phyloP scores from a whole-genome alignment of 805 yeast species.

The Metschnikowia lunata region DNA sequence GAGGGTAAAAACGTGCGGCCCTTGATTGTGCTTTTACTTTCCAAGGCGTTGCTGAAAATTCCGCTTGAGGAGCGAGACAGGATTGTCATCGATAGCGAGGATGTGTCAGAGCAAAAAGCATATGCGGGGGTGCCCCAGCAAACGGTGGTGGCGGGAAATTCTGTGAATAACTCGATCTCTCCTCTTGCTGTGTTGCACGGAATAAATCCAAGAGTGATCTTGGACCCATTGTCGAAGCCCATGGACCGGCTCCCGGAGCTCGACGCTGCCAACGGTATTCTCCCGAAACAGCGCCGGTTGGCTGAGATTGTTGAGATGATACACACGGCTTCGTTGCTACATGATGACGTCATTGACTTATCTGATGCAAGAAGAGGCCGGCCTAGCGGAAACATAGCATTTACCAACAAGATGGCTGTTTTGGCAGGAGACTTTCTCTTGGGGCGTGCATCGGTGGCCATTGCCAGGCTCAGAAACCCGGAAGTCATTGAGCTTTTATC shows the following conservation, averaged over 20 bases:
- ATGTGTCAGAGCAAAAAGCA: conserved; percentile 63
- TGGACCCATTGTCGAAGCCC: conserved; percentile 81
- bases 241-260: conserved; percentile 64
- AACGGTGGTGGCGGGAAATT: conserved; percentile 55
- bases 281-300: conserved; percentile 90
- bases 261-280: conserved; percentile 63
- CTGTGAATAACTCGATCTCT: conserved; percentile 61
- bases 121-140: conserved; percentile 54
- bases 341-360: conserved; percentile 94
- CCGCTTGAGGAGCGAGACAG: conserved; percentile 67
- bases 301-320: conserved; percentile 99
- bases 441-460: conserved; percentile 94
- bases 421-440: conserved; percentile 93
- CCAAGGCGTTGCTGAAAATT: conserved; percentile 74
- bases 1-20: conserved; percentile 97
- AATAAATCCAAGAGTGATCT: conserved; percentile 74
- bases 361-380: conserved; percentile 86
- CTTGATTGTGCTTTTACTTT: conserved; percentile 73
- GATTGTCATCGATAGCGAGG: conserved; percentile 54
- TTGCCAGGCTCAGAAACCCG: conserved; percentile 90
- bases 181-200: conserved; percentile 86
- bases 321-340: conserved; percentile 91
- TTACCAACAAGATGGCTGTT: conserved; percentile 95
- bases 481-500: conserved; percentile 95
- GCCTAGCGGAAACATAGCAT: conserved; percentile 89